Base-by-base conservation (phyloP, 495 filamentous ascomycete genomes). In the Neurospora africana region DNA sequence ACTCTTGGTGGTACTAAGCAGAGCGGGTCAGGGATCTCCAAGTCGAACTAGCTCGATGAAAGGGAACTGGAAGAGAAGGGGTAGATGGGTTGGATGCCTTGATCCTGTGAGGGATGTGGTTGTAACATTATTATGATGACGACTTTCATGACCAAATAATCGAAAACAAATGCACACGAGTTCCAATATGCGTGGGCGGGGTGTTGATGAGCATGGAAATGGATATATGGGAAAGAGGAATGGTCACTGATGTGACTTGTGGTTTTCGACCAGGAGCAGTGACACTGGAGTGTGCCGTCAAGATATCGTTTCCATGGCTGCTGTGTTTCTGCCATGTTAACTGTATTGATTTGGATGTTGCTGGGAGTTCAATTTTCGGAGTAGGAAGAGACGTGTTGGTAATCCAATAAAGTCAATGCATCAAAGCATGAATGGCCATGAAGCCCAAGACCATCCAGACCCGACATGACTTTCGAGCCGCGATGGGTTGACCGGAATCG, bases 1-100 rank as follows among this genome's bases (percentile, higher is more conserved):
- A 67, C 72, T 67, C 44, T 80, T 72, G 78, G 78, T 8, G 78
- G 78, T 19, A 73, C n/a, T 7, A 76, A 75, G 68, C 71, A 73
- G 65, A 76, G 21, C 23, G 27, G 53, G 27, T 17, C 27, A 6
- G 23, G 47, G 21, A 27, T 58, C 23, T 23, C 23, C 11, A 58
- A 58, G 47, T 58, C 23, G 21, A 30, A 58, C 23, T 58, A 27
- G 10, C 6, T 19, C n/a, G 19, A 44, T 10, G 3, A 21, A 21
- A 3, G 4, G 11, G 44, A 21, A 41, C 5, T 43, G 40, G 17
- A 10, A 44, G 19, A n/a, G 19, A n/a, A 3, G 4, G 43, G 21
- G 10, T 21, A 10, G 9, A 13, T 47, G 10, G n/a, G n/a, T 4
- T 21, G 43, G n/a, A 15, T 23, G 21, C 10, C 21, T 5, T 23